Percentiles rank a stretch among this genome's conserved stretches.
phyloP scores from a whole-genome alignment of 2,329 filamentous ascomycete genomes.

The Grosmannia clavigera region DNA sequence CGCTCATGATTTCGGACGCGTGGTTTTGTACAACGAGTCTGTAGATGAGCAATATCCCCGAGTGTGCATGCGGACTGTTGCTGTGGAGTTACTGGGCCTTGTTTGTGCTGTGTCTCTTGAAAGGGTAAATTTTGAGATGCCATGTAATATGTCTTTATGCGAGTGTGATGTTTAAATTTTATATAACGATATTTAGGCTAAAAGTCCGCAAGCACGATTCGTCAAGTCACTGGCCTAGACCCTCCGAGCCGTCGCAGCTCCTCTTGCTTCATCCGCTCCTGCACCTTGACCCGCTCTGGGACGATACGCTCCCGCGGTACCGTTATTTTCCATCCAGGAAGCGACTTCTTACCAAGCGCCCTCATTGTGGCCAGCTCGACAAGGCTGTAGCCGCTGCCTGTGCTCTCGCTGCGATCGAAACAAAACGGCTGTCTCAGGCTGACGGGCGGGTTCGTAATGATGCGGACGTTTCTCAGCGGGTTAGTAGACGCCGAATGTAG shows the following conservation, averaged over 20 bases:
- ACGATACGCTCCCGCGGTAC: conserved; percentile 35
- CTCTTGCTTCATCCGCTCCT: conserved; percentile 36
- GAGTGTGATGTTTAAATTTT: neutral
- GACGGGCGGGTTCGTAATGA: conserved; percentile 47
- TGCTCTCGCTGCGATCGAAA: conserved; percentile 32
- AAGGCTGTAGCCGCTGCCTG: conserved; percentile 29
- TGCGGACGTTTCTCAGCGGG: conserved; percentile 22
- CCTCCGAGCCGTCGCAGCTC: conserved; percentile 21
- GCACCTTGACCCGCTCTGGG: conserved; percentile 33
- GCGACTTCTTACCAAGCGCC: conserved; percentile 30
- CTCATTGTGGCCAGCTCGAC: conserved; percentile 43
- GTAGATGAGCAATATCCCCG: neutral
- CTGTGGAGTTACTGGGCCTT: neutral
- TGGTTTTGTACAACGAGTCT: neutral
- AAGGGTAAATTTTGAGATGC: neutral
- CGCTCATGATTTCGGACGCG: neutral
- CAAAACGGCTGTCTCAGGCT: conserved; percentile 36
- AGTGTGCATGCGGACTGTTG: neutral
- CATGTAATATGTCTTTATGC: neutral
- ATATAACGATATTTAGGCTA: neutral
- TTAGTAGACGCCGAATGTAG: conserved; percentile 43
- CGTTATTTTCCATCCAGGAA: conserved; percentile 40
- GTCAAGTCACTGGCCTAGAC: neutral
- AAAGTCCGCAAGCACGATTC: too few species aligned
- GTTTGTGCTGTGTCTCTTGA: neutral